Base-by-base conservation (phyloP, 2,329 filamentous ascomycete species). In the Gliomastix tumulicola region DNA sequence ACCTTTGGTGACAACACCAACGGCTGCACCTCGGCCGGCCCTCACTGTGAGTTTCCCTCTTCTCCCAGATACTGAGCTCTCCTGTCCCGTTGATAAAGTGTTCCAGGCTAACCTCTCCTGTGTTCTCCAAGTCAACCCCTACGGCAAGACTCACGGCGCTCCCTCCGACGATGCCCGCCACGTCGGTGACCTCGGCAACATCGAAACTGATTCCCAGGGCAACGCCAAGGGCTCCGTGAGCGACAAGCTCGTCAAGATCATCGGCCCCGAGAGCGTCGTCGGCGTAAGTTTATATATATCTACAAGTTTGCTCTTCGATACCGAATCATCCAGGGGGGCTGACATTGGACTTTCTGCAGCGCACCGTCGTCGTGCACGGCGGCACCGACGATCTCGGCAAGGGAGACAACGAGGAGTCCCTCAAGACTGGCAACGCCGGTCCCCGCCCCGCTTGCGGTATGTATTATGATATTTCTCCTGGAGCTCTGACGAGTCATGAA, bases 1-100 rank as follows among this genome's bases (percentile, higher is more conserved):
- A 87, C 92, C 66, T 98, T 95, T 59, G 92, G 92, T 64, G 92
- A 97, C 79, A 97, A 97, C 79, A 97, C 92, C 76, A 98, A 98
- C 71, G 92, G 92, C 66, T 98, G 92, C 85, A 97, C 90, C 49
- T 94, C 86, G 50, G 92, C 92, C 50, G 92, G 92, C 37, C 90
- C 92, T 67, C 92, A 98, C 76, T 98, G 88, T 94, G 73, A 62
- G 86, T 69, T n/a, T n/a, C n/a, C n/a, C n/a, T n/a, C n/a, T n/a
- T n/a, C n/a, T n/a, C n/a, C n/a, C n/a, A n/a, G n/a, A n/a, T n/a
- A n/a, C n/a, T n/a, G n/a, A n/a, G n/a, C n/a, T n/a, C n/a, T n/a
- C n/a, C n/a, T n/a, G n/a, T n/a, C n/a, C n/a, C n/a, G n/a, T n/a
- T n/a, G n/a, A n/a, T n/a, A n/a, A n/a, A n/a, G n/a, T n/a, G n/a